phyloP scores from a whole-genome alignment of 495 filamentous ascomycete species.

The Pyrenula massariospora region DNA sequence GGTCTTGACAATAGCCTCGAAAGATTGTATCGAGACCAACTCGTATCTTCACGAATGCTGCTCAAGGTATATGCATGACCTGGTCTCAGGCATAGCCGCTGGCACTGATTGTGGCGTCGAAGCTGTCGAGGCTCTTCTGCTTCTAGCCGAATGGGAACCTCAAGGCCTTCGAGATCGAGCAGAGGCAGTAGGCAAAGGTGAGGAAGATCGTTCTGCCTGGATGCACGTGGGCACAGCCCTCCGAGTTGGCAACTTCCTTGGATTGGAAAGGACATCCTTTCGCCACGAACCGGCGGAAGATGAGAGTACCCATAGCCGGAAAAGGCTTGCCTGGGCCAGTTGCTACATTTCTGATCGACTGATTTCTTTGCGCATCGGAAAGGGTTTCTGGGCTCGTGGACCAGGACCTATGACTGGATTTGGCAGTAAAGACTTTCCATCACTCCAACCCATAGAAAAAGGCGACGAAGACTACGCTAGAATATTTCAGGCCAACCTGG shows the following conservation, averaged over 20 bases:
- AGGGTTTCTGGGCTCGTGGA: conserved; percentile 55
- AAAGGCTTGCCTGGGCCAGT: conserved; percentile 49
- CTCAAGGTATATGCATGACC: conserved; percentile 49
- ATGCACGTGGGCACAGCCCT: conserved; percentile 56
- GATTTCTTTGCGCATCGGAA: conserved; percentile 50
- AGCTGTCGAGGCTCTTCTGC: conserved; percentile 49
- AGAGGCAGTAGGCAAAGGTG: conserved; percentile 46
- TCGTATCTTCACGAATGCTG: conserved; percentile 46
- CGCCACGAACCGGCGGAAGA: conserved; percentile 31
- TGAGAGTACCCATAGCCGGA: conserved; percentile 39
- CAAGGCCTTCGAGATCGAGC: conserved; percentile 39
- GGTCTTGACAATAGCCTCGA: conserved; percentile 49
- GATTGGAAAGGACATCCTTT: conserved; percentile 46
- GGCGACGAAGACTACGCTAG: conserved; percentile 49
- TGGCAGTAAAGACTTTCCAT: conserved; percentile 49
- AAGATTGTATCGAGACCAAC: conserved; percentile 41
- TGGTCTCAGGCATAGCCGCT: conserved; percentile 48
- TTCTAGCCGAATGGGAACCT: conserved; percentile 55
- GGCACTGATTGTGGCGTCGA: conserved; percentile 49
- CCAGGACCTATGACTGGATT: conserved; percentile 51
- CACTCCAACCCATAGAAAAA: conserved; percentile 35
- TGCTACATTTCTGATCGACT: conserved; percentile 56
- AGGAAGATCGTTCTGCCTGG: conserved; percentile 57
- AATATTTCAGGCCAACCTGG: conserved; percentile 51
- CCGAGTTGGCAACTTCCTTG: conserved; percentile 52